A percentile compares a stretch with the other conserved stretches of the same genome.
Conservation (phyloP, 2,329 filamentous ascomycete genomes). For the Calonectria hawksworthii region DNA sequence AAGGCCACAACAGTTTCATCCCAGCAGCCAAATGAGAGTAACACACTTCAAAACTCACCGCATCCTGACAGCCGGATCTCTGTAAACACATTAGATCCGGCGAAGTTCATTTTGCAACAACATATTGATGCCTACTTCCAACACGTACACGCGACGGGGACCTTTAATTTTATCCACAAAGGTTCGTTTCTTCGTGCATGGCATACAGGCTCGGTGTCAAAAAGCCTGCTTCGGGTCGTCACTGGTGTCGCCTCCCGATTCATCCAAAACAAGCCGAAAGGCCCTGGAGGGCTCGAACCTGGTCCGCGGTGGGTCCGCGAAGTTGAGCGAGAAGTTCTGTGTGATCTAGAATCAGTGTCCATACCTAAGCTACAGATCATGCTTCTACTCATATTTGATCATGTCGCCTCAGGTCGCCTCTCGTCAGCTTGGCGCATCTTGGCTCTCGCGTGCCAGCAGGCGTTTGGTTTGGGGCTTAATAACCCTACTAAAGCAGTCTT, state of each 20-base stretch:
- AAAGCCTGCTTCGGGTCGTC: not conserved
- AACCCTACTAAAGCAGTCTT: not conserved
- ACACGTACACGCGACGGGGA: not conserved
- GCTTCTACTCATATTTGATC: not conserved
- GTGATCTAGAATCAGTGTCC: not conserved
- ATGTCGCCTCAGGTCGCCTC: not conserved
- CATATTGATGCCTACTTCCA: not conserved
- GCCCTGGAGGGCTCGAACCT: not conserved
- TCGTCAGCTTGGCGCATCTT: not conserved
- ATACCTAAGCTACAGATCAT: not conserved
- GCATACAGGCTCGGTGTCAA: not conserved
- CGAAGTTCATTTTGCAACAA: not conserved
- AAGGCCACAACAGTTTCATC: rapidly evolving
- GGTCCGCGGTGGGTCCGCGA: not conserved
- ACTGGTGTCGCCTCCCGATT: not conserved
- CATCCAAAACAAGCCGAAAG: not conserved
- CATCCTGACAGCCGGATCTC: no score
- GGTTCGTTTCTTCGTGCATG: not conserved
- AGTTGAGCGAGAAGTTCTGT: not conserved
- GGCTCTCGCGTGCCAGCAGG: not conserved
- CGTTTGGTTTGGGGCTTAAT: not conserved
- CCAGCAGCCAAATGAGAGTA: no score
- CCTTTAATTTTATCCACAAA: not conserved
- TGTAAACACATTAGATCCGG: not conserved
- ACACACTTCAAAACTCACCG: not conserved